Evolutionary conservation across 1,284 basidiomycete species (phyloP).

Genomic region (Ganoderma resinaceum): DNA sequence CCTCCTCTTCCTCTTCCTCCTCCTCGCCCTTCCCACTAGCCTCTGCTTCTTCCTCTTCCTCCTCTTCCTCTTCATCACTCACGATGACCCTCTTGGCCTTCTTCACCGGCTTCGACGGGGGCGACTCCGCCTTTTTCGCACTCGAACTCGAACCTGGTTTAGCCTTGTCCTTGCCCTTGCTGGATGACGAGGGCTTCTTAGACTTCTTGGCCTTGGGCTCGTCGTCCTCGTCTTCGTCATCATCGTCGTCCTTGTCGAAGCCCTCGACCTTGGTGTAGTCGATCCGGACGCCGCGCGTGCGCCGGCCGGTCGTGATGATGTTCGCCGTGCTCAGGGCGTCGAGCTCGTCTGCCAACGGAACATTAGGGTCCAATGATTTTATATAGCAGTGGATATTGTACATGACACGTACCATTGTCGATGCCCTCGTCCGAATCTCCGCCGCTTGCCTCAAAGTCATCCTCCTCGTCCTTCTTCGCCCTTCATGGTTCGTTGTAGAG

Average conservation of each 20-base stretch:
- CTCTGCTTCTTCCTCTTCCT: slow-evolving; percentile 25
- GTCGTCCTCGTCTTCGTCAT: slow-evolving; percentile 42
- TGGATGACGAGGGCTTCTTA: background rate
- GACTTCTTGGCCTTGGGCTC: slow-evolving; percentile 30
- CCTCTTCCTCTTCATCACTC: slow-evolving; percentile 36
- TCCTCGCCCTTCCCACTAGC: slow-evolving; percentile 36
- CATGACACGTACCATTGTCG: slow-evolving; percentile 39
- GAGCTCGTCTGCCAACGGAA: slow-evolving; percentile 39
- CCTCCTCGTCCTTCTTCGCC: slow-evolving; percentile 41
- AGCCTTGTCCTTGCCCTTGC: slow-evolving; percentile 22
- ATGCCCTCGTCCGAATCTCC: slow-evolving; percentile 38
- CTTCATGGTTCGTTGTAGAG: slow-evolving; percentile 24
- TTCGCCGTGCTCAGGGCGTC: slow-evolving; percentile 37
- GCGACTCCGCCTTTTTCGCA: slow-evolving; percentile 26
- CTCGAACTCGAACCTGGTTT: slow-evolving; percentile 14
- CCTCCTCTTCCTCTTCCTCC: slow-evolving; percentile 32
- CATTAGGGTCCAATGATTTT: background rate
- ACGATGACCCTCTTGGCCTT: slow-evolving; percentile 36
- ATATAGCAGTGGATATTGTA: slow-evolving; percentile 1
- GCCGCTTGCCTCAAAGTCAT: slow-evolving; percentile 37
- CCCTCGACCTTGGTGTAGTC: slow-evolving; percentile 45
- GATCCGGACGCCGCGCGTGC: slow-evolving; percentile 45
- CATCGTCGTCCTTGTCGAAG: slow-evolving; percentile 35
- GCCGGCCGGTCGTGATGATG: slow-evolving; percentile 39
- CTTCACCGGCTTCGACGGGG: slow-evolving; percentile 24